Percentiles rank a stretch among this genome's conserved stretches.
These are phyloP conservation scores for Coemansia aciculifera DNA, from an alignment of 192 early-diverging fungal genomes.

Conservation along the genomic window DNA sequence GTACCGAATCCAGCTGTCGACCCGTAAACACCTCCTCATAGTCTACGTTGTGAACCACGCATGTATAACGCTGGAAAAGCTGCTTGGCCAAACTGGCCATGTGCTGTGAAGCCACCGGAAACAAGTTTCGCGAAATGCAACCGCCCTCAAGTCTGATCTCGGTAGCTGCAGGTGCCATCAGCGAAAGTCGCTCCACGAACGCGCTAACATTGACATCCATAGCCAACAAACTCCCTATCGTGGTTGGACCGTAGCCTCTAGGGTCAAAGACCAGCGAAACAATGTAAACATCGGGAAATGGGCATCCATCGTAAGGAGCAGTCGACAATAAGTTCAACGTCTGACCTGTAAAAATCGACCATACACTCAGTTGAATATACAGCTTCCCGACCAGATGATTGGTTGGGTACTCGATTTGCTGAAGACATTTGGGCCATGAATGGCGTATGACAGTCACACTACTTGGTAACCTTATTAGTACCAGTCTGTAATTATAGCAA, in stretches of 20 bases:
- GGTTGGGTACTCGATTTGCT: neutral
- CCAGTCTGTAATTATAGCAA: neutral
- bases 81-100: neutral
- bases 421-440: neutral
- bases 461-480: neutral
- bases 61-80: neutral
- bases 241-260: no score
- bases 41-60: neutral
- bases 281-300: neutral
- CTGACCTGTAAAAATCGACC: neutral
- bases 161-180: neutral
- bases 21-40: neutral
- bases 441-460: neutral
- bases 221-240: neutral
- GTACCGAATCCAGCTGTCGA: neutral
- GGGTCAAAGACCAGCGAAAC: neutral
- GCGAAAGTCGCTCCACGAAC: neutral
- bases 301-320: neutral
- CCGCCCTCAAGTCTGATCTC: neutral
- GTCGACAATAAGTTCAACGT: neutral
- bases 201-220: neutral
- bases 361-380: neutral
- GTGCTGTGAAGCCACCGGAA: neutral
- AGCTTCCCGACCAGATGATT: neutral
- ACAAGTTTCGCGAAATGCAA: neutral